These are phyloP conservation scores for Chrysoporthe deuterocubensis DNA, from an alignment of 2,329 filamentous ascomycete species.

Conservation along the genomic window DNA sequence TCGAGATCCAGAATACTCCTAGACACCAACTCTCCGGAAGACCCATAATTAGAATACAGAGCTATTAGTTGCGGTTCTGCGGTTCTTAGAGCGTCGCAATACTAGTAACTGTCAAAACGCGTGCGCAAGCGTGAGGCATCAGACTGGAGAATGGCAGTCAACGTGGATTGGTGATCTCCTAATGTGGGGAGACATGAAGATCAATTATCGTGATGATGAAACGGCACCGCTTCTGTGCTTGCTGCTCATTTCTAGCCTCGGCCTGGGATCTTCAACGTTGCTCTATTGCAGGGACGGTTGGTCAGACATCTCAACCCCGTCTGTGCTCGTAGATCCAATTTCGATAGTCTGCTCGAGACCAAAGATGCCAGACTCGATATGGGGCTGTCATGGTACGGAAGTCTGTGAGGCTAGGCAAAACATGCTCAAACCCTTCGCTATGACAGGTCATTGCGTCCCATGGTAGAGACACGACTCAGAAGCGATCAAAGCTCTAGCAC, in stretches of 20 bases:
- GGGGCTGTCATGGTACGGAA: not conserved
- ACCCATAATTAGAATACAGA: not conserved
- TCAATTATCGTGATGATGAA: not conserved
- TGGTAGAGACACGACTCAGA: not conserved
- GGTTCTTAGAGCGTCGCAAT: not conserved
- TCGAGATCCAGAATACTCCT: not conserved
- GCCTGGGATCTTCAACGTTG: not conserved
- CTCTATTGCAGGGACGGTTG: not conserved
- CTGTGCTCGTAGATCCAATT: constrained; percentile 1
- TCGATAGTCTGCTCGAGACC: not conserved
- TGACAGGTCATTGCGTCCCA: not conserved
- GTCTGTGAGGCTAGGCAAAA: not conserved
- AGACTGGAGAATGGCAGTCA: too few species aligned
- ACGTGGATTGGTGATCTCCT: too few species aligned
- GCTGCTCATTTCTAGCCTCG: not conserved
- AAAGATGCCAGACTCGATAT: not conserved
- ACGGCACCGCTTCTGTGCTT: not conserved
- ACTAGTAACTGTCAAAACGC: not conserved
- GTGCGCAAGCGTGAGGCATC: not conserved
- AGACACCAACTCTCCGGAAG: not conserved
- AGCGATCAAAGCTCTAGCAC: constrained; percentile 3
- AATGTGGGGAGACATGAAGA: too few species aligned
- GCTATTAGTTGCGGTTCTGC: not conserved
- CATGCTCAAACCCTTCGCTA: not conserved
- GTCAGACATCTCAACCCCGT: not conserved